phyloP scores from a whole-genome alignment of 1,284 basidiomycete genomes.

The Ganoderma multipileum region DNA sequence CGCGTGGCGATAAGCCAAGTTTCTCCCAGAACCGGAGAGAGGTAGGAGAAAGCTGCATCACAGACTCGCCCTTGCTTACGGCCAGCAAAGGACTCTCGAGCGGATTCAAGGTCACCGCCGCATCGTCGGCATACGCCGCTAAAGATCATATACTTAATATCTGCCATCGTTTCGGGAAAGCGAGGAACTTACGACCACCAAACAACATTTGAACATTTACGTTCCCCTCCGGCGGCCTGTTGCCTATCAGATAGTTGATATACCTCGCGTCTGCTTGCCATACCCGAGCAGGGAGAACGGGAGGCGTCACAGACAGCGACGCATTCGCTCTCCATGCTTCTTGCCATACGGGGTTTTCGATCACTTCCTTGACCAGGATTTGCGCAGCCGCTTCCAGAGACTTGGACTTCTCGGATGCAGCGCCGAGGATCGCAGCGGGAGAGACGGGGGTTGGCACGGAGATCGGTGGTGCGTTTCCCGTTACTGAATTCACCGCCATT shows the following conservation, averaged over 20 bases:
- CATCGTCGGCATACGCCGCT: constrained; percentile 1
- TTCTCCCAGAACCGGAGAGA: constrained; percentile 85
- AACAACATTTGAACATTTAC: constrained; percentile 46
- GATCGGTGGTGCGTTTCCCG: constrained; percentile 48
- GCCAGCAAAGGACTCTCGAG: constrained; percentile 65
- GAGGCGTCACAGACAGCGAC: constrained; percentile 34
- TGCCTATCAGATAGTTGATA: constrained; percentile 45
- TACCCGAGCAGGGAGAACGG: constrained; percentile 43
- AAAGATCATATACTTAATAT: neutral
- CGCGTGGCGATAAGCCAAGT: constrained; percentile 72
- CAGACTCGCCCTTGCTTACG: constrained; percentile 65
- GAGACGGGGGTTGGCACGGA: constrained; percentile 82
- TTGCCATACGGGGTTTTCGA: constrained; percentile 73
- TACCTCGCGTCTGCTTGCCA: constrained; percentile 58
- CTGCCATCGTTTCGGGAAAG: neutral
- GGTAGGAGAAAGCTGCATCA: constrained; percentile 69
- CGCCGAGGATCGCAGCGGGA: constrained; percentile 69
- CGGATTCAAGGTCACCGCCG: constrained; percentile 37
- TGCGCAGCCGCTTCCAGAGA: constrained; percentile 69
- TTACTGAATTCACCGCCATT: constrained; percentile 50
- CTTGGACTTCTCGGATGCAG: constrained; percentile 65
- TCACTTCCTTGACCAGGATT: constrained; percentile 66
- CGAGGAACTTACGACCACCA: constrained; percentile 41
- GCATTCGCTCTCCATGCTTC: constrained; percentile 65
- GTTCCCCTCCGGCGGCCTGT: constrained; percentile 34